Base-by-base conservation (phyloP, 805 yeast species). In the Lipomyces spencermartinsiae region DNA sequence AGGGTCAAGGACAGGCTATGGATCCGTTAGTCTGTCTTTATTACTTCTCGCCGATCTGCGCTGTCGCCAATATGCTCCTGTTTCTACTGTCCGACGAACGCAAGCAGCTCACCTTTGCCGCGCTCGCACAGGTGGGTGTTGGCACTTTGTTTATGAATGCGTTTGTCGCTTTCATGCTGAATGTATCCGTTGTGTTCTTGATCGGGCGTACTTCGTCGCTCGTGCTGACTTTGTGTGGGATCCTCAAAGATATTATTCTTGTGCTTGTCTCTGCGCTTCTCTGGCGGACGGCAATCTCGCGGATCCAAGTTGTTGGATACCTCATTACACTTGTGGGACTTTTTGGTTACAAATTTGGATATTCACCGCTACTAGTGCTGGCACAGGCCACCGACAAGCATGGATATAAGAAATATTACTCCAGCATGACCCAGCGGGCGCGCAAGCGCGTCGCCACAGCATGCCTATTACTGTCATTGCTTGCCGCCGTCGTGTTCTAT, bases 11-110 rank as follows among this genome's bases (percentile, higher is more conserved):
- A 10, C 56, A 54, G 61, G 35, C 71, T n/a, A 73, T 73, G 75
- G 74, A 73, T 58, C 75, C 75, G 9, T 39, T 73, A 56, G 75
- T 73, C 22, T 72, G 75, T n/a, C 63, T 73, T 6, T 73, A 73
- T 59, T 68, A 69, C 62, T 73, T 73, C 61, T 71, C 75, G 10
- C 75, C 75, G 16, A 62, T 72, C 33, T 73, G 75, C 49, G 75
- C 74, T 12, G 51, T 65, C 39, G 58, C 69, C 16, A 68, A 69
- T 49, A 8, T 57, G 39, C n/a, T 61, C 19, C 53, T 66, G 19
- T 66, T 69, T 29, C 39, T 72, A 55, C 31, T 67, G 34, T 60
- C 71, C 4, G 58, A 61, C 12, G 73, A 64, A 65, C 65, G 60
- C 54, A 8, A 62, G 2, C 33, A 39, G 34, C 49, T 73, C 53